Conservation (phyloP, 306 rosid species). For the Acacia melanoxylon region DNA sequence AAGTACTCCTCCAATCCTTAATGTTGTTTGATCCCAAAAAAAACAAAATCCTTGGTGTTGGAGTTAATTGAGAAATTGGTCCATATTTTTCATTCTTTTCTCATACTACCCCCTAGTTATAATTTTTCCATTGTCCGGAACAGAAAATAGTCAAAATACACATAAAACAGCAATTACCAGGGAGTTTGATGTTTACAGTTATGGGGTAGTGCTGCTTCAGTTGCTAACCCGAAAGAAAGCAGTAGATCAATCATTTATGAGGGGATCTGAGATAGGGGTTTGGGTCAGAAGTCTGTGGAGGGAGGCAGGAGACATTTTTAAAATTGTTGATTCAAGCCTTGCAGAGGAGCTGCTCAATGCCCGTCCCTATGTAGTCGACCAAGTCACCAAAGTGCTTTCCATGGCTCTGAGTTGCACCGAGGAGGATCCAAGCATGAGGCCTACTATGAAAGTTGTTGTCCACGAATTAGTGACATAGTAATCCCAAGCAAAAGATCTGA, state of each 20-base stretch:
- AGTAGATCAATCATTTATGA: constrained; percentile 46
- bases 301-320: constrained; percentile 41
- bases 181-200: constrained; percentile 80
- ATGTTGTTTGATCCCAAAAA: too few relatives aligned
- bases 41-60: too few relatives aligned
- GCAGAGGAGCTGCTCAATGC: constrained; percentile 45
- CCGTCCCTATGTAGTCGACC: constrained; percentile 42
- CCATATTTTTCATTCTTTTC: too few relatives aligned
- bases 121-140: constrained; percentile 10
- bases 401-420: constrained; percentile 68
- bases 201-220: constrained; percentile 81
- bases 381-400: constrained; percentile 46
- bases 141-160: constrained; percentile 85
- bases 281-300: constrained; percentile 65
- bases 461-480: too few relatives aligned
- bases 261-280: constrained; percentile 40
- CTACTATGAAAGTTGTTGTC: constrained; percentile 65
- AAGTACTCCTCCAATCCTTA: not conserved
- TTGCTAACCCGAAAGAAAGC: constrained; percentile 72
- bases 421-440: constrained; percentile 57
- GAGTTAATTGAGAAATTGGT: too few relatives aligned
- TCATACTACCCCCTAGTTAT: too few relatives aligned
- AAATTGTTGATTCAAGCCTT: constrained; percentile 60
- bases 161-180: constrained; percentile 41
- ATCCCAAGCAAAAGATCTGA: too few relatives aligned